Evolutionary conservation across 306 rosid species (phyloP), one percentile per base, ranked within the genome.

Genomic region (Prunus padus): DNA sequence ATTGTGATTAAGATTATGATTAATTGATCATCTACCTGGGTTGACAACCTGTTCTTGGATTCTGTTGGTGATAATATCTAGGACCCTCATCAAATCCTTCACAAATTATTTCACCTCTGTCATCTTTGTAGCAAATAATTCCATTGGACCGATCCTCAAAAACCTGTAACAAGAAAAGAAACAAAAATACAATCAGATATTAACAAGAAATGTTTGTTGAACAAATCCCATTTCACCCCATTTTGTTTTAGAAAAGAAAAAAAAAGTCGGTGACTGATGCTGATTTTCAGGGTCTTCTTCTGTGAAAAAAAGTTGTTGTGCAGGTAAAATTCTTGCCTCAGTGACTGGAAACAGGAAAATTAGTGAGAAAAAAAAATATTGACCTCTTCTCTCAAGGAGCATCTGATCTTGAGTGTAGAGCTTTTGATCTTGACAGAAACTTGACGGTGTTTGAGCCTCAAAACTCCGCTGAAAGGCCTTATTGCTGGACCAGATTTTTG

Each of bases 31-130:
- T 70, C 30, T 74, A 91, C 97, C 92, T 89, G 74, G 82, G 46
- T 11, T 76, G 83, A 70, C 70, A 72, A 64, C 72, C 31, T 79
- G 86, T 78, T 60, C 71, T 84, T 30, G 90, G 83, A 72, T 80
- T 68, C 73, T 83, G 83, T 54, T 61, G 89, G 71, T 87, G 88
- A 80, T 85, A 85, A 80, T 85, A 85, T 46, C 89, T 85, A 83
- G 97, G 97, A 30, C 95, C 96, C 77, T 95, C 99, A 76, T 92
- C 97, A 37, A 76, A 88, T n/a, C 93, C 99, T 89, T 95, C 97
- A 65, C 99, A 95, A 47, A 92, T 78, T 59, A 90, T 82, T 73
- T 92, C 97, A 40, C 99, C 97, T 78, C 79, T 84, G 16, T 89
- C 97, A 81, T 92, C 97, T 71, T 78, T 80, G 61, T 90, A 95